Conservation (phyloP, 1,284 basidiomycete genomes). For the Cutaneotrichosporon mucoides region DNA sequence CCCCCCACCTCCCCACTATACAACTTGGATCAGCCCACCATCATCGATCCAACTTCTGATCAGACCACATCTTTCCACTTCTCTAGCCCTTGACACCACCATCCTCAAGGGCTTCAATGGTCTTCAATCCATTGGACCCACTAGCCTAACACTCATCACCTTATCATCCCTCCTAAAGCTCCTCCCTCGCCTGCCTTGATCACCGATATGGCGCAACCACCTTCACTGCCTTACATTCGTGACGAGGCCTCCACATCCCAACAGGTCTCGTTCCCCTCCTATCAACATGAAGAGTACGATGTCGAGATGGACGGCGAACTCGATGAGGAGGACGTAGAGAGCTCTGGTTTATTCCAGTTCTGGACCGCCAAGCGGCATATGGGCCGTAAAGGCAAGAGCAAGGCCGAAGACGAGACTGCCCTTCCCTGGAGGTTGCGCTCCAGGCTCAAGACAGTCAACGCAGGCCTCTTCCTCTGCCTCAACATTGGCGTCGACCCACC, state of each 20-base stretch:
- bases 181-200: neutral
- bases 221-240: constrained; percentile 41
- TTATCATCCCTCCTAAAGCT: too few species aligned
- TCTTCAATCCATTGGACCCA: too few species aligned
- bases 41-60: too few species aligned
- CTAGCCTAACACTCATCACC: neutral
- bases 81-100: too few species aligned
- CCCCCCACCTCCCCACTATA: too few species aligned
- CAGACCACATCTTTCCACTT: too few species aligned
- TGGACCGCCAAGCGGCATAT: constrained; percentile 47
- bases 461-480: constrained; percentile 88
- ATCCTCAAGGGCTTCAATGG: too few species aligned
- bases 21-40: too few species aligned
- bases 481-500: constrained; percentile 98
- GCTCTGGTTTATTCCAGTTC: constrained; percentile 40
- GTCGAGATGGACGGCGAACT: constrained; percentile 28
- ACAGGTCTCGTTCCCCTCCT: constrained; percentile 35
- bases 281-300: constrained; percentile 26
- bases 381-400: constrained; percentile 34
- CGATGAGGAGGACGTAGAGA: constrained; percentile 22
- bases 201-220: constrained; percentile 22
- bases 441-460: constrained; percentile 85
- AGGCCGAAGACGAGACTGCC: constrained; percentile 37
- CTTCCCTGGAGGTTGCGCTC: constrained; percentile 69
- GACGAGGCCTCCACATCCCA: constrained; percentile 47